Evolutionary conservation across 768 basidiomycete species (phyloP), one percentile per base, ranked within the genome.

Genomic region (Termitomyces sp.): DNA sequence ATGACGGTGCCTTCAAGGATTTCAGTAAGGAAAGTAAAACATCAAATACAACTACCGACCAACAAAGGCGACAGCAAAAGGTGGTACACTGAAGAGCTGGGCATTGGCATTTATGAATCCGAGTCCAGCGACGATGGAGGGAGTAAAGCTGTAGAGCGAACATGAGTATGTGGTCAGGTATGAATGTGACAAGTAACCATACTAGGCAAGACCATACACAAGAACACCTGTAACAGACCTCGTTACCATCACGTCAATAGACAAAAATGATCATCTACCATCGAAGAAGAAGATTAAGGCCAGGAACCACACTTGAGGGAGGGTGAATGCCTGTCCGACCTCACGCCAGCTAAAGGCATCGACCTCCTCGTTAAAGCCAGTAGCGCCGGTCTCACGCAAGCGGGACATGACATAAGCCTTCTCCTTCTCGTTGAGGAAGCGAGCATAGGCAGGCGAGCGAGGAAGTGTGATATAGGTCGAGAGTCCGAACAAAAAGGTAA

Each of bases 61-160:
- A 14, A 77, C 70, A 67, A 85, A 86, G 15, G 82, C 82, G 7
- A 66, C 63, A 2, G 79, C 81, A 54, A 81, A 86, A 2, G 85
- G 85, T 17, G 80, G 80, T 2, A 88, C 87, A n/a, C 81, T 85
- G 79, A 86, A 83, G 3, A 89, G 75, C 66, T 89, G 86, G 14
- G 84, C 82, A 32, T 74, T 70, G 46, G 81, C 76, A 0, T 81
- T 77, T 5, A 37, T 37, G 10, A 9, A 37, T 37, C 37, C 37
- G 10, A 37, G 37, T 8, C 37, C 37, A 37, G 82, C 75, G 11
- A 92, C 84, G 71, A 93, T 89, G 3, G 86, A 86, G 8, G 90
- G 90, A 8, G 84, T 75, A 72, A 93, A 92, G 65, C 45, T 46
- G n/a, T 20, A 8, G 8, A 17, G 20, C 45, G 3, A 46, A 25